These are phyloP conservation scores for Trichomonas tenax DNA, from an alignment of 208 protist genomes.

Conservation along the genomic window DNA sequence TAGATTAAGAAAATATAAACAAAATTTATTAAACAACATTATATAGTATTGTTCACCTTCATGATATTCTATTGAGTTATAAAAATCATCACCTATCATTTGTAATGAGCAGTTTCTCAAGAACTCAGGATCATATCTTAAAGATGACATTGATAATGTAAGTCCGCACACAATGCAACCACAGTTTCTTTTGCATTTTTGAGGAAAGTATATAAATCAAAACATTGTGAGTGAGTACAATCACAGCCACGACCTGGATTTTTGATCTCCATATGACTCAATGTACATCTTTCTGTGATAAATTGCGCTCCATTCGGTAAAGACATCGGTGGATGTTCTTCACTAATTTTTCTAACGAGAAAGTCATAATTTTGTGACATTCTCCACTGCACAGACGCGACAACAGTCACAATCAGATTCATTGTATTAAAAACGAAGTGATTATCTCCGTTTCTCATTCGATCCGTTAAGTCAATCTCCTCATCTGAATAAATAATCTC, in stretches of 20 bases:
- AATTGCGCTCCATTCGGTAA: not conserved
- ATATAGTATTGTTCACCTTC: too few relatives aligned
- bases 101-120: not conserved
- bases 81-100: not conserved
- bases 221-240: not conserved
- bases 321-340: not conserved
- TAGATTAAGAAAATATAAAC: too few relatives aligned
- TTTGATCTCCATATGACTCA: not conserved
- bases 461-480: not conserved
- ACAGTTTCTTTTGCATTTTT: not conserved
- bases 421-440: not conserved
- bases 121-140: not conserved
- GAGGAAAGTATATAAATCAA: not conserved
- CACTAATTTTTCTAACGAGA: not conserved
- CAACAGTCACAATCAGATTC: not conserved
- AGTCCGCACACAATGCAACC: not conserved
- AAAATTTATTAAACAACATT: too few relatives aligned
- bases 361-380: not conserved
- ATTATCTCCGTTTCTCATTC: not conserved
- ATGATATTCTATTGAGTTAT: not conserved
- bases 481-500: not conserved
- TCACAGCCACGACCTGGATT: not conserved
- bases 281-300: not conserved
- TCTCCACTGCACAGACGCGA: not conserved
- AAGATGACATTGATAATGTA: not conserved